These are phyloP conservation scores for Dioszegia hungarica DNA, from an alignment of 768 basidiomycete species.

Conservation along the genomic window DNA sequence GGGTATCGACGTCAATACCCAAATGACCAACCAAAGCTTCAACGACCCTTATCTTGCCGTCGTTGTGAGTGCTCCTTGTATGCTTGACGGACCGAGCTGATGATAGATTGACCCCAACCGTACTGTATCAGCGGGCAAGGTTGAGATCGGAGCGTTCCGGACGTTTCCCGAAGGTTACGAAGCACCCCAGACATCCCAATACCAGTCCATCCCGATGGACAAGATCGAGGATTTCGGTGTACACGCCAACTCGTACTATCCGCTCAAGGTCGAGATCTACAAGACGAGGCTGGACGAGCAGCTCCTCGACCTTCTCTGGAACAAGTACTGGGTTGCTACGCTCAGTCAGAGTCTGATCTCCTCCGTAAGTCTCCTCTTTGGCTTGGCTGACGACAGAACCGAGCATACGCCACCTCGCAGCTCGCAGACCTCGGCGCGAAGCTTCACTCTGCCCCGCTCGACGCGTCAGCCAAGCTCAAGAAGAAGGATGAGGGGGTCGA, in stretches of 20 bases:
- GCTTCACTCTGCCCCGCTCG: slow-evolving; percentile 51
- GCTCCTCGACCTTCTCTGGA: slow-evolving; percentile 86
- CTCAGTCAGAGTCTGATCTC: slow-evolving; percentile 87
- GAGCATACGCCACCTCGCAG: slow-evolving; percentile 88
- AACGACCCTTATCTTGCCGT: slow-evolving; percentile 97
- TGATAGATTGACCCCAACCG: slow-evolving; percentile 91
- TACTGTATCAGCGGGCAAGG: slow-evolving; percentile 95
- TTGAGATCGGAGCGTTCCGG: slow-evolving; percentile 97
- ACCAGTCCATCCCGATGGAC: slow-evolving; percentile 90
- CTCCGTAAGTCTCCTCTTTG: slow-evolving; percentile 57
- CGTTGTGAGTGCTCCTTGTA: slow-evolving; percentile 60
- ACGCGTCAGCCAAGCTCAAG: slow-evolving; percentile 57
- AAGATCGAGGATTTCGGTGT: slow-evolving; percentile 99
- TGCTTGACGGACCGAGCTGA: slow-evolving; percentile 1
- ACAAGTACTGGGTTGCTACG: slow-evolving; percentile 99
- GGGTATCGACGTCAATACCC: slow-evolving; percentile 96
- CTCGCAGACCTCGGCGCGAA: slow-evolving; percentile 86
- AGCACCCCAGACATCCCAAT: slow-evolving; percentile 73
- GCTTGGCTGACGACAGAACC: slow-evolving; percentile 59
- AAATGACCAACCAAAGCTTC: slow-evolving; percentile 88
- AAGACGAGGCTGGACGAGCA: slow-evolving; percentile 84
- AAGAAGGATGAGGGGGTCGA: slow-evolving; percentile 50
- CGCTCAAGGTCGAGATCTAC: slow-evolving; percentile 89
- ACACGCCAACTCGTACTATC: slow-evolving; percentile 94
- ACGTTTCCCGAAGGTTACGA: slow-evolving; percentile 94